A percentile compares a stretch with the other conserved stretches of the same genome.
Evolutionary conservation across 179 eudicot species (phyloP).

Genomic region (Vitellaria paradoxa): DNA sequence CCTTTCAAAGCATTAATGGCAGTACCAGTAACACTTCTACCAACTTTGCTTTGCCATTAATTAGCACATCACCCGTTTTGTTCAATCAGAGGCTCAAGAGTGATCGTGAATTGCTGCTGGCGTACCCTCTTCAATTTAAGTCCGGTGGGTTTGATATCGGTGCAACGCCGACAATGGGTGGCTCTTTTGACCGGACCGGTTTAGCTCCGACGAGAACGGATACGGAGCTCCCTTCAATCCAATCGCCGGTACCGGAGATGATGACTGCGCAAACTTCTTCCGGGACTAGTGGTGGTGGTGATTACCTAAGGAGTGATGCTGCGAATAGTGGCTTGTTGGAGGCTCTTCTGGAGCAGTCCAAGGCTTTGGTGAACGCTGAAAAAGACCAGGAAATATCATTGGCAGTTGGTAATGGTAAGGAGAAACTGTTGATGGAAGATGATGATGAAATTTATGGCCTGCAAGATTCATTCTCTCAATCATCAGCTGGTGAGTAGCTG

Average conservation of each 20-base stretch:
- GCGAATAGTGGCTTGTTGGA: constrained; percentile 45
- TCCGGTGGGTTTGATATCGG: not conserved
- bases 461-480: constrained; percentile 18
- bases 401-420: not conserved
- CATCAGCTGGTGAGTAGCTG: constrained; percentile 28
- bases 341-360: constrained; percentile 38
- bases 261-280: constrained; percentile 20
- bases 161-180: not conserved
- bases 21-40: not conserved
- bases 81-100: not conserved
- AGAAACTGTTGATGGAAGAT: not conserved
- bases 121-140: constrained; percentile 10
- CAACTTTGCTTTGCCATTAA: constrained; percentile 14
- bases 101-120: not conserved
- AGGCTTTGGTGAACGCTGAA: constrained; percentile 18
- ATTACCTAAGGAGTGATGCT: constrained; percentile 8
- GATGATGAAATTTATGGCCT: constrained; percentile 11
- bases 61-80: not conserved
- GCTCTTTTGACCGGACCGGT: not conserved
- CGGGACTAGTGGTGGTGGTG: constrained; percentile 11
- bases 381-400: constrained; percentile 1
- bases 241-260: constrained; percentile 11
- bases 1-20: not conserved
- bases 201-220: not conserved
- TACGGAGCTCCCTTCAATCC: constrained; percentile 45